Base-by-base conservation (phyloP, 768 basidiomycete genomes). In the Boletus huronensis region DNA sequence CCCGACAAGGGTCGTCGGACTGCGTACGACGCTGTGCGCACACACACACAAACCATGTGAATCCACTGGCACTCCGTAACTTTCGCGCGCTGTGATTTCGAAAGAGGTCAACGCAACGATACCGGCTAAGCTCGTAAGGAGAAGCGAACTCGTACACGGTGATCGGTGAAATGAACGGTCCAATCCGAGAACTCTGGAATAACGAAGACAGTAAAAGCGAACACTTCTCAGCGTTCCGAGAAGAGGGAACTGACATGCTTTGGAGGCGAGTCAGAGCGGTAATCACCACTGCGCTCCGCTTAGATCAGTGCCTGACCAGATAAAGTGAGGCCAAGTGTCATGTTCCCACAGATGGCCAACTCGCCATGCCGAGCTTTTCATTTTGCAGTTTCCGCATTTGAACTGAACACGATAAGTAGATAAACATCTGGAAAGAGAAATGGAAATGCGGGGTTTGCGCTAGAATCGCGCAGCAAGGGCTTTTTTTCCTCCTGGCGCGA, bases 251-350 rank as follows among this genome's bases (percentile, higher is more conserved):
- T 31, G 60, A 57, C 59, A 62, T 64, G 55, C 61, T 60, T 61
- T 67, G 65, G 47, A 52, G 57, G 63, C 53, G 58, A 63, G 59
- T 26, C 50, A 58, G 47, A 48, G 67, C 53, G 54, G 59, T 65
- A 55, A 59, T 71, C 56, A 61, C 53, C 32, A 58, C 54, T 50
- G 52, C 50, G 43, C 54, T 58, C 67, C 58, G 59, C 48, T 54
- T 44, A 58, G 57, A 56, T 64, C 57, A 60, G 67, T 69, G 62
- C 69, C 68, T 69, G 64, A 58, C 53, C 45, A 55, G 60, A 63
- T 69, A 64, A 58, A 58, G 57, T 61, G 62, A 61, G 44, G 55
- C 56, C 51, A 52, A 58, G 6, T 58, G 49, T 54, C 38, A n/a
- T 39, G 32, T 65, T 66, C 66, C 53, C 63, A 63, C 55, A 60